These are phyloP conservation scores for Daldinia eschscholtzii DNA, from an alignment of 2,329 filamentous ascomycete genomes.

Conservation along the genomic window DNA sequence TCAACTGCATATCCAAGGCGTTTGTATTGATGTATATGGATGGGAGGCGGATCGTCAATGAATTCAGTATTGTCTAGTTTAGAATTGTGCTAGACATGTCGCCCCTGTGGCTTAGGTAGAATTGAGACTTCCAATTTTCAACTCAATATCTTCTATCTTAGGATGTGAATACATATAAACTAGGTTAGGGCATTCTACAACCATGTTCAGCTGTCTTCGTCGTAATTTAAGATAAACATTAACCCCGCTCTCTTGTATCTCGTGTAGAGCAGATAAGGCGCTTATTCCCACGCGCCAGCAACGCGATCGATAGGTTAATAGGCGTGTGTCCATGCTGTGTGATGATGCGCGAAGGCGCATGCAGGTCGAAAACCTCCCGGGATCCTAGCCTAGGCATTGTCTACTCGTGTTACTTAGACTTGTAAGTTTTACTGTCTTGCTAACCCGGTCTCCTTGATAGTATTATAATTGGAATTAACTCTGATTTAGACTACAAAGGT, in stretches of 20 bases:
- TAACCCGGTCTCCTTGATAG: background rate
- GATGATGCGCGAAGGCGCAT: constrained; percentile 14
- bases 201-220: background rate
- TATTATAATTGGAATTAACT: background rate
- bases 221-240: background rate
- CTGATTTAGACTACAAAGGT: background rate
- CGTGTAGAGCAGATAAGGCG: constrained; percentile 4
- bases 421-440: background rate
- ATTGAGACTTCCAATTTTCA: background rate
- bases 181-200: no score
- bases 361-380: constrained; percentile 33
- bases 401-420: background rate
- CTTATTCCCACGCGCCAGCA: constrained; percentile 23
- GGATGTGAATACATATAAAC: no score
- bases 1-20: constrained; percentile 40
- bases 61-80: constrained; percentile 14
- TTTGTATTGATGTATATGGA: constrained; percentile 5
- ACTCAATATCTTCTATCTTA: background rate
- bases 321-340: constrained; percentile 13
- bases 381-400: background rate
- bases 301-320: background rate
- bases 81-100: background rate
- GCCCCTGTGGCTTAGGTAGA: constrained; percentile 9
- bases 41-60: constrained; percentile 10
- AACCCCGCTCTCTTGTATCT: constrained; percentile 21